Evolutionary conservation across 2,329 filamentous ascomycete genomes (phyloP).

Genomic region (Tolypocladium ophioglossoides): DNA sequence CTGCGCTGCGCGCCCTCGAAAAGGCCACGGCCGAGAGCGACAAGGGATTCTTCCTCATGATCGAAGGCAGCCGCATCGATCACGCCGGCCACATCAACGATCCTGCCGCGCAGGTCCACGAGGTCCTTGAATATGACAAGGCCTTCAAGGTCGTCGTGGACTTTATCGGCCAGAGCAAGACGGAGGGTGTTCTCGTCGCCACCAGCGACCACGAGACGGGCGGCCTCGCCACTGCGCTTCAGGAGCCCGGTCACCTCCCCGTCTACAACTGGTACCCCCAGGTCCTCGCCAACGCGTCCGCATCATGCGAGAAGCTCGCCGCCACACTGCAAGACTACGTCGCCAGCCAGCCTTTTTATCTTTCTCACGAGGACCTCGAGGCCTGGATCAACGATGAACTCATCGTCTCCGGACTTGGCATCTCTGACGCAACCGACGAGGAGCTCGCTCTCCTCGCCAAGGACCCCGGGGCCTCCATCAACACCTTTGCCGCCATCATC

Average conservation of each 20-base stretch:
- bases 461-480: conserved; percentile 40
- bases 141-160: conserved; percentile 75
- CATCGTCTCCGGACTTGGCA: conserved; percentile 61
- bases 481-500: conserved; percentile 71
- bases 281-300: conserved; percentile 65
- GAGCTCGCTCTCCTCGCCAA: conserved; percentile 61
- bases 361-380: conserved; percentile 32
- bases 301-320: conserved; percentile 63
- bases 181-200: conserved; percentile 70
- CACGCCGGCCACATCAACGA: conserved; percentile 86
- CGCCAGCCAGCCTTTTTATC: conserved; percentile 19
- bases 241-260: conserved; percentile 40
- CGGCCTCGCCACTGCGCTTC: conserved; percentile 71
- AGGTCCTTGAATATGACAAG: conserved; percentile 91
- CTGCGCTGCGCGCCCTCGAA: conserved; percentile 69
- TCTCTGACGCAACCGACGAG: conserved; percentile 57
- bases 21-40: conserved; percentile 75
- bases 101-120: conserved; percentile 73
- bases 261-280: conserved; percentile 70
- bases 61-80: conserved; percentile 92
- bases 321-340: conserved; percentile 52
- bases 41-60: conserved; percentile 97
- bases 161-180: conserved; percentile 65
- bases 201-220: conserved; percentile 97
- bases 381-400: conserved; percentile 60